phyloP scores from a whole-genome alignment of 352 stramenopile species.

The Globisporangium heterothallicum region DNA sequence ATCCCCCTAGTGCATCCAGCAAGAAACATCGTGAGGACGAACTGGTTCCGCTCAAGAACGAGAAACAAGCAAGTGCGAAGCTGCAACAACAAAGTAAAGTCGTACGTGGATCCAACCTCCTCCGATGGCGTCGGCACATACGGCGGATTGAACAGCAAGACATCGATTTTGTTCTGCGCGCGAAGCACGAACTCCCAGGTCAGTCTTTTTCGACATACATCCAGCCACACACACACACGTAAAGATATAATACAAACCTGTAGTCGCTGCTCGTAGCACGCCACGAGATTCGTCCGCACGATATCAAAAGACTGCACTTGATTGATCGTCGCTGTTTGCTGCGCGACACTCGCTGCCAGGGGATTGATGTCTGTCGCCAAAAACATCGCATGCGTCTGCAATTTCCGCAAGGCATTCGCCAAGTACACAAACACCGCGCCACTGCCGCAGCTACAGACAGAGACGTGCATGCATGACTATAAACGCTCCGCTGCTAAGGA shows the following conservation, averaged over 20 bases:
- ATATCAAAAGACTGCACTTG: constrained; percentile 62
- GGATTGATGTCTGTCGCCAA: constrained; percentile 94
- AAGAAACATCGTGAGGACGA: neutral
- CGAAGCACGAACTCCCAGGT: neutral
- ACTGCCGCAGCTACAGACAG: constrained; percentile 39
- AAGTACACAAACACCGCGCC: constrained; percentile 68
- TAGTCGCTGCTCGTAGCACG: constrained; percentile 51
- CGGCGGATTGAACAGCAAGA: constrained; percentile 98
- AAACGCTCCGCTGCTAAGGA: constrained; percentile 43
- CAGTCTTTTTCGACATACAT: neutral
- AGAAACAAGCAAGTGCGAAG: neutral
- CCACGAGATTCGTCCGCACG: constrained; percentile 82
- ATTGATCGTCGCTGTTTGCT: constrained; percentile 85
- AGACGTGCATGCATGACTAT: too few species aligned
- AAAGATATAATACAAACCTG: constrained; percentile 22
- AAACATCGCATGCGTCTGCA: constrained; percentile 41
- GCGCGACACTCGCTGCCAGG: constrained; percentile 73
- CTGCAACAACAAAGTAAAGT: too few species aligned
- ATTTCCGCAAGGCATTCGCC: constrained; percentile 70
- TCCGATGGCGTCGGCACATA: constrained; percentile 96
- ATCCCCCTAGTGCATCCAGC: constrained; percentile 78
- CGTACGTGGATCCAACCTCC: constrained; percentile 90
- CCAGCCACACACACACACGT: neutral
- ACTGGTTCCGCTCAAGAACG: too few species aligned
- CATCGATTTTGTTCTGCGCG: constrained; percentile 73